These are phyloP conservation scores for Massariosphaeria phaeospora DNA, from an alignment of 495 filamentous ascomycete species.

Conservation along the genomic window DNA sequence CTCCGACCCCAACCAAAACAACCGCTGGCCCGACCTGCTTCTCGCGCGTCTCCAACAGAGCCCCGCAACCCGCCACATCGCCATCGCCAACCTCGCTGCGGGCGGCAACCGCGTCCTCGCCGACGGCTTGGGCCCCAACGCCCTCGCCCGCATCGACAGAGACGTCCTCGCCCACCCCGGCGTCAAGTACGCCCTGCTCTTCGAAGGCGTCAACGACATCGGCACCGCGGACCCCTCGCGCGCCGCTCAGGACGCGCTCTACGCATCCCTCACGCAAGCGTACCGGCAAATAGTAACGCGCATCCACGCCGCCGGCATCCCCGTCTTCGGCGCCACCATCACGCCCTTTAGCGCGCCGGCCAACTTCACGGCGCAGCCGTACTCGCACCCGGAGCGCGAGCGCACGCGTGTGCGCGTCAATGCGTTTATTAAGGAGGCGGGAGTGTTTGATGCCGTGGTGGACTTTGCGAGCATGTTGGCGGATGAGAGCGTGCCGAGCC, in stretches of 20 bases:
- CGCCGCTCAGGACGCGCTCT: slow-evolving; percentile 49
- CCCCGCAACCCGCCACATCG: slow-evolving; percentile 46
- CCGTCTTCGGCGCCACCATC: slow-evolving; percentile 61
- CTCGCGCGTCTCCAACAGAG: slow-evolving; percentile 51
- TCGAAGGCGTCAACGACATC: slow-evolving; percentile 73
- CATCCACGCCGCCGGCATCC: slow-evolving; percentile 53
- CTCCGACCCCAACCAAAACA: slow-evolving; percentile 59
- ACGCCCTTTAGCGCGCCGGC: slow-evolving; percentile 56
- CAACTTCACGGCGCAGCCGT: slow-evolving; percentile 42
- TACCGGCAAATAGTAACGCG: slow-evolving; percentile 56
- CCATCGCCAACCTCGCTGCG: slow-evolving; percentile 66
- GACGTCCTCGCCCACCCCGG: slow-evolving; percentile 56
- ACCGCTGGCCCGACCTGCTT: slow-evolving; percentile 64
- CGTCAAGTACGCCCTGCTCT: slow-evolving; percentile 61
- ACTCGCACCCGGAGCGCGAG: slow-evolving; percentile 54
- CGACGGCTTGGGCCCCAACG: slow-evolving; percentile 60
- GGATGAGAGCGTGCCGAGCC: slow-evolving; percentile 45
- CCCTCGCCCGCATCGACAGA: slow-evolving; percentile 57
- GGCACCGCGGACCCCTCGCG: slow-evolving; percentile 49
- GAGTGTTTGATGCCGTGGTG: slow-evolving; percentile 56
- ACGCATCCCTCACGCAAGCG: slow-evolving; percentile 49
- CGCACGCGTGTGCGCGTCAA: slow-evolving; percentile 42
- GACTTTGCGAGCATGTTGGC: slow-evolving; percentile 60
- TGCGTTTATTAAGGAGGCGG: slow-evolving; percentile 55
- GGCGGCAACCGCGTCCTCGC: slow-evolving; percentile 64